Conservation (phyloP, 2,329 filamentous ascomycete genomes). For the Onygenales sp. region DNA sequence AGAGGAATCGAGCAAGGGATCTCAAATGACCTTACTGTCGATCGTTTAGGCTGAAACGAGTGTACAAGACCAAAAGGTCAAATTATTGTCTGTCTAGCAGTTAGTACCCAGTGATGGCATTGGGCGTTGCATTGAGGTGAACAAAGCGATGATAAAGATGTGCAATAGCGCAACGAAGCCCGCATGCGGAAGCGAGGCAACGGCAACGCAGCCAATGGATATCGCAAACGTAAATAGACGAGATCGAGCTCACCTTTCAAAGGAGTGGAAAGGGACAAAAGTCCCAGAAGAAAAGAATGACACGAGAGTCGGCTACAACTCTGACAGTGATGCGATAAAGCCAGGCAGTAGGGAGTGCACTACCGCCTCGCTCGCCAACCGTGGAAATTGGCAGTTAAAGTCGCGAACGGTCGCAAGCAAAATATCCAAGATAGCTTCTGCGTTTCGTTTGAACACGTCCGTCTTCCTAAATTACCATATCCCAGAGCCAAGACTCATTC, state of each 20-base stretch:
- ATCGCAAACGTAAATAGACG: neutral
- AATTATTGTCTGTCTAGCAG: neutral
- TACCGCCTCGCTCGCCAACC: neutral
- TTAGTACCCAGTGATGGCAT: neutral
- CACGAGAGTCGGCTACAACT: neutral
- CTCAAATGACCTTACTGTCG: neutral
- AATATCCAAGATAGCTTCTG: neutral
- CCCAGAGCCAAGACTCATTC: neutral
- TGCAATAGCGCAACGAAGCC: neutral
- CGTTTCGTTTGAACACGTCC: neutral
- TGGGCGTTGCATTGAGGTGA: neutral
- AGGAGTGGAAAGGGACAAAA: conserved; percentile 11
- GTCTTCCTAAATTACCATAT: neutral
- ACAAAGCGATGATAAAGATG: neutral
- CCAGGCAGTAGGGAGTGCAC: neutral
- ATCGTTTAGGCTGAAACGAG: neutral
- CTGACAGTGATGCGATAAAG: neutral
- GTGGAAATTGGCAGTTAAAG: neutral
- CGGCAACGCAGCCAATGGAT: neutral
- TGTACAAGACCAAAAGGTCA: neutral
- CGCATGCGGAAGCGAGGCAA: neutral
- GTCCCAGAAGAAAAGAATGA: conserved; percentile 3
- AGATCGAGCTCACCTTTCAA: conserved; percentile 4
- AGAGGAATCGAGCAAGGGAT: neutral
- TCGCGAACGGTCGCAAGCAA: neutral